phyloP scores from a whole-genome alignment of 2,329 filamentous ascomycete species.

The Aspergillus ruber region DNA sequence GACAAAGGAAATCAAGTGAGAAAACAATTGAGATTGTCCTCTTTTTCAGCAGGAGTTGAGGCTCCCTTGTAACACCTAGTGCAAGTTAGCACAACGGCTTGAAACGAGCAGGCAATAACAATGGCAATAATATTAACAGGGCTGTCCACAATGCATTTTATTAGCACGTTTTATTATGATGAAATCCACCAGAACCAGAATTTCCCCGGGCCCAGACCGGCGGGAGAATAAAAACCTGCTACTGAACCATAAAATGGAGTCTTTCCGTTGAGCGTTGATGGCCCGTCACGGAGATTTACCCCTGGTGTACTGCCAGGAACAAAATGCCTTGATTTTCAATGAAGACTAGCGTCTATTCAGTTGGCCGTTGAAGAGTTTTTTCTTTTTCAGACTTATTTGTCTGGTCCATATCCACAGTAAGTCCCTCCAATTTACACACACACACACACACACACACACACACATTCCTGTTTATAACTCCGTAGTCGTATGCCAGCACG shows the following conservation, averaged over 20 bases:
- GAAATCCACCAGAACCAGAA: not conserved
- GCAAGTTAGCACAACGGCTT: slow-evolving; percentile 7
- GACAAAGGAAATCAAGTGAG: not conserved
- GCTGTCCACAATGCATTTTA: too few relatives aligned
- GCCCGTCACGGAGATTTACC: too few relatives aligned
- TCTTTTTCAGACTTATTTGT: slow-evolving; percentile 1
- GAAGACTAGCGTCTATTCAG: too few relatives aligned
- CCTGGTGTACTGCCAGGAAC: too few relatives aligned
- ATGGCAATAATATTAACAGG: slow-evolving; percentile 6
- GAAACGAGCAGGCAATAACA: not conserved
- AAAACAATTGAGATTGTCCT: not conserved
- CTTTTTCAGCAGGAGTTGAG: not conserved
- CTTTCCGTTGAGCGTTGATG: too few relatives aligned
- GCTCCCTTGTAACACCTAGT: not conserved
- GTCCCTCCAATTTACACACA: slow-evolving; percentile 10
- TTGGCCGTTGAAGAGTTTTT: slow-evolving; percentile 6
- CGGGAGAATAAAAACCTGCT: too few relatives aligned
- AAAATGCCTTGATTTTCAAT: too few relatives aligned
- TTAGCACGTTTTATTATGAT: not conserved
- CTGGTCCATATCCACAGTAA: slow-evolving; percentile 4
- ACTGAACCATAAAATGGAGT: too few relatives aligned
- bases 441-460: slow-evolving; percentile 8
- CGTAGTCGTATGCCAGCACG: slow-evolving; percentile 17
- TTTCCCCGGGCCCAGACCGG: not conserved
- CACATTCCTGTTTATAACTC: slow-evolving; percentile 9